phyloP scores from a whole-genome alignment of 331 rosid species.

The Prunus yedoensis region DNA sequence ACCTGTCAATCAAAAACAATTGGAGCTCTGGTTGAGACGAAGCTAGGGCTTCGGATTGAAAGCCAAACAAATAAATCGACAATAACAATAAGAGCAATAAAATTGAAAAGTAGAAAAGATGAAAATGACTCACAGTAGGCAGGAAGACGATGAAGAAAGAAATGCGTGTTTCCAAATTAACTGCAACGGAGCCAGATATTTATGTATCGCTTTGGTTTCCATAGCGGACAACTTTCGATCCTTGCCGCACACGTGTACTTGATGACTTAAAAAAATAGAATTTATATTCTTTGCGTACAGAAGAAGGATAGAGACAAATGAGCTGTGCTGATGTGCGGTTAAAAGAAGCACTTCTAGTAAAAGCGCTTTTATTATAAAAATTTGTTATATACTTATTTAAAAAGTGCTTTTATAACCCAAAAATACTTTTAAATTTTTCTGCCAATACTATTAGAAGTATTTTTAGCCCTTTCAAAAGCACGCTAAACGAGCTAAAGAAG shows the following conservation, averaged over 20 bases:
- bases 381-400: too few species aligned
- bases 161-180: neutral
- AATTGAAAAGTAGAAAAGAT: neutral
- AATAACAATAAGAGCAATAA: neutral
- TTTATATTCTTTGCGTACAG: neutral
- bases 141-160: neutral
- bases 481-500: too few species aligned
- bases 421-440: too few species aligned
- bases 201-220: neutral
- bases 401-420: too few species aligned
- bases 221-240: neutral
- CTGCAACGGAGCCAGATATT: neutral
- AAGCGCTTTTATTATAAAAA: too few species aligned
- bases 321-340: neutral
- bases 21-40: neutral
- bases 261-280: neutral
- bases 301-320: neutral
- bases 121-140: constrained; percentile 21
- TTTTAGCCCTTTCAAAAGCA: too few species aligned
- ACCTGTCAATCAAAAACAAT: constrained; percentile 11
- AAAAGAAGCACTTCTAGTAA: neutral
- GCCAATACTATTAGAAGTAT: accelerated
- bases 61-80: neutral
- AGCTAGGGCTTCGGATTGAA: constrained; percentile 5
- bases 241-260: neutral